phyloP scores from a whole-genome alignment of 2,329 filamentous ascomycete genomes.

The Cryphonectria nitschkei region DNA sequence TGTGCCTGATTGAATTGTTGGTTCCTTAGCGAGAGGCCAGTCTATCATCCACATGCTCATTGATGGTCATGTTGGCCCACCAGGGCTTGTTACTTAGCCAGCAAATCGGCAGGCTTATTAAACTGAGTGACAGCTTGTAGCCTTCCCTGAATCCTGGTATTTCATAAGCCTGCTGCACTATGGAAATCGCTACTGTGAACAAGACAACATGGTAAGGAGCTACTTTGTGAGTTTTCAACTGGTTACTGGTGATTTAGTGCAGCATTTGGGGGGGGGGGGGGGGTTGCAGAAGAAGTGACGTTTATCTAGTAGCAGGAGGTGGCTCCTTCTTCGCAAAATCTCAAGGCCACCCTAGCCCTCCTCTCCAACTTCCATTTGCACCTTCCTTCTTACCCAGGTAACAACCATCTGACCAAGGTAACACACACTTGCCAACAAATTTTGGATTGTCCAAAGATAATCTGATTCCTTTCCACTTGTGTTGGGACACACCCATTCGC shows the following conservation, averaged over 20 bases:
- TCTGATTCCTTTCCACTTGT: not conserved
- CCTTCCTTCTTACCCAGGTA: not conserved
- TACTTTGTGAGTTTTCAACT: not conserved
- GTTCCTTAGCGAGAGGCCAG: not conserved
- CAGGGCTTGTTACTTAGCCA: not conserved
- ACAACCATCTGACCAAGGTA: not conserved
- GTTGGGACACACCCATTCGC: not conserved
- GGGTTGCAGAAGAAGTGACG: not conserved
- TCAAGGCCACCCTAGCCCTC: not conserved
- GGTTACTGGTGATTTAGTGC: not conserved
- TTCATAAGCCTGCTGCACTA: not conserved
- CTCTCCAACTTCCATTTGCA: not conserved
- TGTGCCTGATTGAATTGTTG: not conserved
- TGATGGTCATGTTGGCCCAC: not conserved
- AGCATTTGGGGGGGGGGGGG: not conserved
- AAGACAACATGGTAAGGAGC: not conserved
- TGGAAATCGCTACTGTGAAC: not conserved
- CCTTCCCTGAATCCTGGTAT: not conserved
- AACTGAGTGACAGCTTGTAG: not conserved
- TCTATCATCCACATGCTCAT: not conserved
- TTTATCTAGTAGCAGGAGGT: conserved; percentile 4
- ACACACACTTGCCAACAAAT: not conserved
- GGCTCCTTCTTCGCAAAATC: not conserved
- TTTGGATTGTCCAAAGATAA: not conserved
- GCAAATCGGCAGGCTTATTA: not conserved